These are phyloP conservation scores for Botryotinia convoluta DNA, from an alignment of 2,329 filamentous ascomycete species.

Conservation along the genomic window DNA sequence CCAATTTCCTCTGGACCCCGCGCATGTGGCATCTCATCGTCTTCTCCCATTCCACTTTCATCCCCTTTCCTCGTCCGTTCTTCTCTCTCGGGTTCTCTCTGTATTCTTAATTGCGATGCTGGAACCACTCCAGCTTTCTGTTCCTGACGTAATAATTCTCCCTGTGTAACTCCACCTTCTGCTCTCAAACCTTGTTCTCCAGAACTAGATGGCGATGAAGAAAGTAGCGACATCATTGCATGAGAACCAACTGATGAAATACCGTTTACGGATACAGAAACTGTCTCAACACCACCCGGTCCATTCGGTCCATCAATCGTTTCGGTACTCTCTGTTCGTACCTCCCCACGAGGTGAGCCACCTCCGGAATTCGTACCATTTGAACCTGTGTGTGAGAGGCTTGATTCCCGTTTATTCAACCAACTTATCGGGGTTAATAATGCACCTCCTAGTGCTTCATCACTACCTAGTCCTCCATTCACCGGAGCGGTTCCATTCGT, in stretches of 20 bases:
- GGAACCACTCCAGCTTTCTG: constrained; percentile 79
- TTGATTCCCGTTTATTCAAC: constrained; percentile 52
- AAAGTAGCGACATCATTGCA: constrained; percentile 37
- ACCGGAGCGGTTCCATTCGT: constrained; percentile 37
- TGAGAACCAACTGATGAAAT: constrained; percentile 49
- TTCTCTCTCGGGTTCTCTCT: constrained; percentile 32
- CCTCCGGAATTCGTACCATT: constrained; percentile 13
- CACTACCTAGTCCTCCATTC: constrained; percentile 60
- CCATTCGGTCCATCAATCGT: constrained; percentile 81
- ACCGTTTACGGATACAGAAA: constrained; percentile 72
- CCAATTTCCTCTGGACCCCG: constrained; percentile 83
- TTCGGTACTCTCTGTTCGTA: constrained; percentile 72
- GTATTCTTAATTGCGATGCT: constrained; percentile 52
- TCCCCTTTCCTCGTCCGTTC: not conserved
- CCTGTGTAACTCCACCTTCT: constrained; percentile 67
- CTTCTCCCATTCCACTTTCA: constrained; percentile 43
- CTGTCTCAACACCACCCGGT: constrained; percentile 75
- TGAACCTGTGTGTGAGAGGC: constrained; percentile 11
- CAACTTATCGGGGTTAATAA: constrained; percentile 92
- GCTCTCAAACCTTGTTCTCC: constrained; percentile 33
- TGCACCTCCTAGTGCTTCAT: constrained; percentile 86
- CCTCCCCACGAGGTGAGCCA: constrained; percentile 44
- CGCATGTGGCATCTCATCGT: constrained; percentile 72
- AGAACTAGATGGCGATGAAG: constrained; percentile 30
- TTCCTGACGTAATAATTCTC: constrained; percentile 81